A percentile compares a stretch with the other conserved stretches of the same genome.
phyloP scores from a whole-genome alignment of 225 moss, liverwort and hornwort genomes.

The Bryum argenteum region DNA sequence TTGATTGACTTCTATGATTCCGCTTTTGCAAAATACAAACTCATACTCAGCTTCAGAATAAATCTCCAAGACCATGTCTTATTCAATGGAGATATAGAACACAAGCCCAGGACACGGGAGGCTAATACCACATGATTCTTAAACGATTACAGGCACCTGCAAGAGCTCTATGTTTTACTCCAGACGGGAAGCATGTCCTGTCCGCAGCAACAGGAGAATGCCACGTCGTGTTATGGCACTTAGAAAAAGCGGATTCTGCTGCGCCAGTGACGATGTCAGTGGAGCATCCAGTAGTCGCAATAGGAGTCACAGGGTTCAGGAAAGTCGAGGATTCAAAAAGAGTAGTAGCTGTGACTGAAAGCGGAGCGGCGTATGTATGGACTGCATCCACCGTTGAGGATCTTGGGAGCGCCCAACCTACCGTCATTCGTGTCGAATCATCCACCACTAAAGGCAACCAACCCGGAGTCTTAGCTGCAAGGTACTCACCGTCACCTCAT shows the following conservation, averaged over 20 bases:
- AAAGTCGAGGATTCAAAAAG: conserved; percentile 41
- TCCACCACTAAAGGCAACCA: conserved; percentile 43
- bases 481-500: conserved; percentile 21
- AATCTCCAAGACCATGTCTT: background rate
- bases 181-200: conserved; percentile 72
- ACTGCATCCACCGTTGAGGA: conserved; percentile 60
- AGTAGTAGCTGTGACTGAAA: conserved; percentile 73
- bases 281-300: conserved; percentile 77
- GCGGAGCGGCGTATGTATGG: conserved; percentile 85
- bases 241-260: conserved; percentile 58
- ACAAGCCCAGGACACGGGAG: background rate
- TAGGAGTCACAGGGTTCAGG: conserved; percentile 63
- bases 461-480: conserved; percentile 63
- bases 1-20: too few species aligned
- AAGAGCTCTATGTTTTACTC: conserved; percentile 69
- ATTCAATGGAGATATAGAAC: background rate
- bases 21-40: background rate
- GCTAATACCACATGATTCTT: background rate
- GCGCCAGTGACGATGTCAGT: conserved; percentile 61
- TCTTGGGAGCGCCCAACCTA: conserved; percentile 61
- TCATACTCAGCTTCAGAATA: background rate
- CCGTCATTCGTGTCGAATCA: conserved; percentile 45
- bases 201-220: conserved; percentile 83
- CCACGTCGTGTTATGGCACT: conserved; percentile 77
- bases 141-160: conserved; percentile 60